Conservation (phyloP, 2,329 filamentous ascomycete species). For the Talaromyces pinophilus region DNA sequence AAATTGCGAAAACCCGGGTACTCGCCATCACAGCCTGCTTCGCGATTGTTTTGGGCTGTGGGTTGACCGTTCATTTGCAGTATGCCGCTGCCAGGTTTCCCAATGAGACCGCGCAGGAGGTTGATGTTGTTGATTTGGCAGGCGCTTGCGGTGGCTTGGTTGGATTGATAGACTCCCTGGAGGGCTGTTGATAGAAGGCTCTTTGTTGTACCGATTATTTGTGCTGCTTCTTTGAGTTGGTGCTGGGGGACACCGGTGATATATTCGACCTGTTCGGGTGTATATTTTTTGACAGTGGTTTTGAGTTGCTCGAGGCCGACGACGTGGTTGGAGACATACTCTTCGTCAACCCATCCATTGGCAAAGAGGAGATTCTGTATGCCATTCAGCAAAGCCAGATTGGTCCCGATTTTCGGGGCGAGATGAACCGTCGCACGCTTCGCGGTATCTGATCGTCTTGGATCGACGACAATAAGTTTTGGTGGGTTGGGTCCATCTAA, state of each 20-base stretch:
- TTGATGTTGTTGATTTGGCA: constrained; percentile 48
- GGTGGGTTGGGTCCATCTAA: constrained; percentile 40
- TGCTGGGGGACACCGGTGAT: constrained; percentile 39
- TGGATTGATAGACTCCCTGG: constrained; percentile 46
- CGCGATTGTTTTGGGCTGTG: constrained; percentile 45
- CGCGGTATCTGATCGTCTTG: constrained; percentile 37
- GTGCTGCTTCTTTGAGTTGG: constrained; percentile 35
- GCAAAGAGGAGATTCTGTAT: constrained; percentile 36
- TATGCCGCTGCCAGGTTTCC: constrained; percentile 39
- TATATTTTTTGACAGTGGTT: constrained; percentile 35
- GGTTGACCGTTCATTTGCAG: constrained; percentile 47
- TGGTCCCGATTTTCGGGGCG: constrained; percentile 35
- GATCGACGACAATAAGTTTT: constrained; percentile 41
- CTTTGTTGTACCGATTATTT: constrained; percentile 36
- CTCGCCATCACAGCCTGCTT: constrained; percentile 44
- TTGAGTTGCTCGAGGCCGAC: constrained; percentile 33
- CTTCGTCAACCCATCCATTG: constrained; percentile 39
- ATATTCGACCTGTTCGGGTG: constrained; percentile 35
- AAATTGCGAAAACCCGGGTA: constrained; percentile 43
- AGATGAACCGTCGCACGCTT: constrained; percentile 38
- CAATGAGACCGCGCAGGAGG: constrained; percentile 39
- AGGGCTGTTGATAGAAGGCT: constrained; percentile 42
- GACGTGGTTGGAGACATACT: constrained; percentile 35
- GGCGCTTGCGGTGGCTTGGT: constrained; percentile 44
- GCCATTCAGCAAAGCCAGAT: constrained; percentile 40